Evolutionary conservation across 2,329 filamentous ascomycete species (phyloP).

Genomic region (Nemania bipapillata): DNA sequence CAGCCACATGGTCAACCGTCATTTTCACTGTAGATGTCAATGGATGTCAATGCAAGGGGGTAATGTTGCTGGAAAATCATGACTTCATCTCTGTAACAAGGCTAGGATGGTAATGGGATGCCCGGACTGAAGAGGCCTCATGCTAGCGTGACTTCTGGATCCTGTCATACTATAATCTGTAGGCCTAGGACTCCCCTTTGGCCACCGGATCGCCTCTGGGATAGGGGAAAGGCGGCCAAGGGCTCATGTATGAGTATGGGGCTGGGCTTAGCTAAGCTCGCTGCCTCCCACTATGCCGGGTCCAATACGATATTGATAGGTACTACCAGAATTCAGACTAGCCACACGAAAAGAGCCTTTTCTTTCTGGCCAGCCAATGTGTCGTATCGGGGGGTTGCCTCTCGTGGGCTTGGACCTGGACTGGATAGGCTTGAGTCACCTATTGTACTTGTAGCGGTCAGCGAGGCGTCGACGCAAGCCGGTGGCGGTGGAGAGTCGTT

Average conservation of each 20-base stretch:
- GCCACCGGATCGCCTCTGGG: slow-evolving; percentile 12
- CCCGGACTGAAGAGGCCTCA: background rate
- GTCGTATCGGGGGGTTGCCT: background rate
- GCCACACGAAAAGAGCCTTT: background rate
- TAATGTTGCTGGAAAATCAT: background rate
- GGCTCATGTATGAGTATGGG: background rate
- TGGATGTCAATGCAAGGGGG: background rate
- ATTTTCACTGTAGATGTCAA: background rate
- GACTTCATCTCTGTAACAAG: background rate
- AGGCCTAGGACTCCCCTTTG: background rate
- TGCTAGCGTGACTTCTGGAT: background rate
- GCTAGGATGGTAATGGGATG: background rate
- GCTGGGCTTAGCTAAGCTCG: slow-evolving; percentile 12
- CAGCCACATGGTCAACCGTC: background rate
- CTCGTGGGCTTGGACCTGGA: background rate
- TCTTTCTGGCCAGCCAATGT: background rate
- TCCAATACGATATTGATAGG: background rate
- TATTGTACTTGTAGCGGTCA: background rate
- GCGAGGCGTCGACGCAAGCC: background rate
- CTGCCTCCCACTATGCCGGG: slow-evolving; percentile 2
- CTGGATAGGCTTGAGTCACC: slow-evolving; percentile 1
- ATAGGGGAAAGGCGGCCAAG: no score
- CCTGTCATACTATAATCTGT: background rate
- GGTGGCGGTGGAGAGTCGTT: background rate
- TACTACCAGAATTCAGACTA: background rate